Evolutionary conservation across 2,329 filamentous ascomycete species (phyloP), one percentile per base, ranked within the genome.

Genomic region (Claviceps fusiformis): DNA sequence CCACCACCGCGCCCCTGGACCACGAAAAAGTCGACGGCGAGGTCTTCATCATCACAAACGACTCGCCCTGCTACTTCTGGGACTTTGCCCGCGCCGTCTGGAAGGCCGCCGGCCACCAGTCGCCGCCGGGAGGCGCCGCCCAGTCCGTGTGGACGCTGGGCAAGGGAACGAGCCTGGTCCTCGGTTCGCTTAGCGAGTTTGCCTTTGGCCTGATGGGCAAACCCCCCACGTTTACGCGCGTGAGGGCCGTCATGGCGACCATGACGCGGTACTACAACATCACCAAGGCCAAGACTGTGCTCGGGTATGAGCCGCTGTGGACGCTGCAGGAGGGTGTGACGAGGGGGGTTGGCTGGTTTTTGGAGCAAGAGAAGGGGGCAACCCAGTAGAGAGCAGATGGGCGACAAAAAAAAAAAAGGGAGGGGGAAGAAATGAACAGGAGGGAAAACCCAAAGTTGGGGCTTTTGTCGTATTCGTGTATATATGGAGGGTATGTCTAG

Each of bases 1-100:
- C 78, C n/a, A 70, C 74, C 54, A 83, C 80, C 24, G 75, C 77
- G 0, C 83, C 83, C n/a, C 77, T 88, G 43, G 82, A 87, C 70
- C 73, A 82, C 70, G 86, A 89, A 72, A 78, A 78, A 57, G 82
- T 91, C 52, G 87, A 91, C 67, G 93, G 92, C 57, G 85, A 96
- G 68, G 84, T 84, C 52, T 92, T 97, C 74, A 83, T 95, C 72
- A 81, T 97, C 65, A 93, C 89, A 56, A 97, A 97, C 69, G 88
- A 90, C 70, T 76, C 82, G 62, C 92, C 92, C 5, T 77, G 95
- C 24, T 92, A 92, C 68, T 95, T 95, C 70, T 95, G 93, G 83
- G 89, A 95, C 70, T 87, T 95, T 66, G 82, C 87, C 57, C 79
- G 88, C 45, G 82, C 83, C 44, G 78, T 95, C 50, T 97, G 89